These are phyloP conservation scores for Cladophialophora carrionii DNA, from an alignment of 2,329 filamentous ascomycete genomes.

Conservation along the genomic window DNA sequence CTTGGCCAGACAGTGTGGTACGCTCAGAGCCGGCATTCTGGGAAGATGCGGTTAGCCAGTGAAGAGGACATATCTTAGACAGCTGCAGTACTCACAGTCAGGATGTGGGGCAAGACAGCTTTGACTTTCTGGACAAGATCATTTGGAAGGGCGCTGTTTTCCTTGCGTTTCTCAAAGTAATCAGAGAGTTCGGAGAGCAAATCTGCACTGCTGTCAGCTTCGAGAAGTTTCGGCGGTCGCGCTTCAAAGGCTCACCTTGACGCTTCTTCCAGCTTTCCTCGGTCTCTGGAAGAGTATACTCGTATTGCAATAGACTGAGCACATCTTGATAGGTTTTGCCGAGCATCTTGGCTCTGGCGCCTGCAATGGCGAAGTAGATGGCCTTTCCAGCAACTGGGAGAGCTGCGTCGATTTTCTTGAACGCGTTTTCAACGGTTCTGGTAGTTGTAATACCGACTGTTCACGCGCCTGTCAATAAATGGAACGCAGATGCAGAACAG, in stretches of 20 bases:
- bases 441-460: conserved; percentile 14
- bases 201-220: conserved; percentile 11
- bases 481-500: background rate
- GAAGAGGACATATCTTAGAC: background rate
- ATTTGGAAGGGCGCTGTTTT: conserved; percentile 30
- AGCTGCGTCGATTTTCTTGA: conserved; percentile 24
- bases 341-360: conserved; percentile 34
- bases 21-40: conserved; percentile 34
- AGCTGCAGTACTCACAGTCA: conserved; percentile 18
- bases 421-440: conserved; percentile 7
- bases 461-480: conserved; percentile 14
- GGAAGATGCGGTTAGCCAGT: background rate
- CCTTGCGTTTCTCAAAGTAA: conserved; percentile 33
- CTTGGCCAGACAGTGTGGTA: conserved; percentile 36
- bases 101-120: conserved; percentile 33
- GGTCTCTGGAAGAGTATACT: conserved; percentile 33
- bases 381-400: conserved; percentile 24
- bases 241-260: conserved; percentile 11
- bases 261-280: conserved; percentile 38
- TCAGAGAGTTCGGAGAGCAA: conserved; percentile 34
- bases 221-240: background rate
- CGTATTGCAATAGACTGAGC: conserved; percentile 33
- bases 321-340: conserved; percentile 31
- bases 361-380: conserved; percentile 28
- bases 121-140: conserved; percentile 36